phyloP scores from a whole-genome alignment of 805 yeast genomes.

The Komagataella pseudopastoris region DNA sequence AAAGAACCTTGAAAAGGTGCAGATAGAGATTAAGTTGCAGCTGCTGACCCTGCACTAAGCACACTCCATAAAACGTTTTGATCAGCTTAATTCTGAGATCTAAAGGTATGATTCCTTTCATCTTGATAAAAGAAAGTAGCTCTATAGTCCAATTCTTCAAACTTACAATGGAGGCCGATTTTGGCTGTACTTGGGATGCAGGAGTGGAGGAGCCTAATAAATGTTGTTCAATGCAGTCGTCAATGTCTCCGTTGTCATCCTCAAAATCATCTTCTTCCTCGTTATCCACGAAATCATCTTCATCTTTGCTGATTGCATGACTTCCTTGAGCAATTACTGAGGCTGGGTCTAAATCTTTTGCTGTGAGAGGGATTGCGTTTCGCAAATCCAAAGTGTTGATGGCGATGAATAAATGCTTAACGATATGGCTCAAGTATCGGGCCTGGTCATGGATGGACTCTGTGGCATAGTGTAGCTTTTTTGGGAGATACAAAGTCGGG shows the following conservation, averaged over 20 bases:
- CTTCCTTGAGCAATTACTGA: conserved; percentile 23
- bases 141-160: conserved; percentile 84
- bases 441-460: conserved; percentile 62
- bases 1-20: conserved; percentile 44
- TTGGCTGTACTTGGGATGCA: conserved; percentile 49
- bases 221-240: conserved; percentile 8
- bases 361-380: conserved; percentile 53
- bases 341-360: conserved; percentile 35
- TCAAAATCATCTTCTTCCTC: conserved; percentile 25
- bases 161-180: conserved; percentile 60
- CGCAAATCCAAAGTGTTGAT: conserved; percentile 61
- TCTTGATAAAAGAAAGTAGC: conserved; percentile 59
- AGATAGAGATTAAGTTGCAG: conserved; percentile 46
- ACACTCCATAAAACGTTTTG: conserved; percentile 55
- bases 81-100: conserved; percentile 46
- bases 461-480: conserved; percentile 52
- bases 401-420: conserved; percentile 69
- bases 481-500: conserved; percentile 11
- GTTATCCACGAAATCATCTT: conserved; percentile 20
- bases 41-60: conserved; percentile 61
- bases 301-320: conserved; percentile 11
- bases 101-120: conserved; percentile 73
- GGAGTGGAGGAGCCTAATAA: conserved; percentile 22
- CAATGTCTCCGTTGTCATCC: conserved; percentile 25
- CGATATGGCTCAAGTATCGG: conserved; percentile 63